Conservation (phyloP, 352 stramenopile species). For the Phytophthora quininea region DNA sequence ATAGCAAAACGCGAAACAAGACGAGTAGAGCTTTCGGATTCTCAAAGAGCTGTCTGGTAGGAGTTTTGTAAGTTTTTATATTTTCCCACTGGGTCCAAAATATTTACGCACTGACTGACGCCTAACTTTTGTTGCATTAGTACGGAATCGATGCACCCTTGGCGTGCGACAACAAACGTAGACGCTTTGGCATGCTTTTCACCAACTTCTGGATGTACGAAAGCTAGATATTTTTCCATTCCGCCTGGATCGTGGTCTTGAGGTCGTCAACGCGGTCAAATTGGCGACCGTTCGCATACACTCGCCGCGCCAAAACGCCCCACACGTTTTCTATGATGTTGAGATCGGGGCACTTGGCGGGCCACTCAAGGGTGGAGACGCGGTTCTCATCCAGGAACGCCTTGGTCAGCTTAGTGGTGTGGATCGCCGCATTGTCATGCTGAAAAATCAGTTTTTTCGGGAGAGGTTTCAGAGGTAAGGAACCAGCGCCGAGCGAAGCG, state of each 20-base stretch:
- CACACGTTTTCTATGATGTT: conserved; percentile 36
- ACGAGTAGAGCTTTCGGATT: too few species aligned
- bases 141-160: too few species aligned
- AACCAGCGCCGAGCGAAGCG: not conserved
- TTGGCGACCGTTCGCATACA: conserved; percentile 23
- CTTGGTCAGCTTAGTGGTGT: conserved; percentile 9
- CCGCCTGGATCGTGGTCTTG: conserved; percentile 4
- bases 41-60: too few species aligned
- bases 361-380: conserved; percentile 13
- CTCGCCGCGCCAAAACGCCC: conserved; percentile 12
- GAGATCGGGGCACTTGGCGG: conserved; percentile 28
- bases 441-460: conserved; percentile 12
- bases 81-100: too few species aligned
- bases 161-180: too few species aligned
- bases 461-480: not conserved
- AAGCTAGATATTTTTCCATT: conserved; percentile 8
- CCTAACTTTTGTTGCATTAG: too few species aligned
- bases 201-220: conserved; percentile 1
- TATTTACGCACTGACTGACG: too few species aligned
- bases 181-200: conserved; percentile 2
- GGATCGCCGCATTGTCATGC: conserved; percentile 21
- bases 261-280: conserved; percentile 18
- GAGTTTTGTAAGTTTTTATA: too few species aligned
- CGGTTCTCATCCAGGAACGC: conserved; percentile 3
- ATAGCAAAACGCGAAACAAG: too few species aligned